Conservation (phyloP, 108 stramenopile genomes). For the Cyclotella cryptica region DNA sequence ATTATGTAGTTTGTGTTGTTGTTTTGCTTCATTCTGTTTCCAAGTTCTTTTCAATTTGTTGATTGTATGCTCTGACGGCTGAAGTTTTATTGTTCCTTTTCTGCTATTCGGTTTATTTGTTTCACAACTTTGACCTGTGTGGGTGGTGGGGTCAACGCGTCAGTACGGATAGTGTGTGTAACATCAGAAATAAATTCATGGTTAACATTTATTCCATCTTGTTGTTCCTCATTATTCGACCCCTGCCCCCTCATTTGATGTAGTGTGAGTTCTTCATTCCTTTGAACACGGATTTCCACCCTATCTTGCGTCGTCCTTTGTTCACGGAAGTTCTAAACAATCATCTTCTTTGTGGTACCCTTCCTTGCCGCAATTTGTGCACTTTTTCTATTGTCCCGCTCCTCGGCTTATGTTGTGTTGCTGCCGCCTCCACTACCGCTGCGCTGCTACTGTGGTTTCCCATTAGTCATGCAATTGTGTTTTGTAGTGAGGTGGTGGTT, state of each 20-base stretch:
- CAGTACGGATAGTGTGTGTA: not conserved
- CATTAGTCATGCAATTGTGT: not conserved
- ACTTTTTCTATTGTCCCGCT: too few species aligned
- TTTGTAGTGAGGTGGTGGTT: not conserved
- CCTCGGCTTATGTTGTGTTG: not conserved
- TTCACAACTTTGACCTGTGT: not conserved
- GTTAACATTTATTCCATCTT: not conserved
- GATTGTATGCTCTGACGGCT: not conserved
- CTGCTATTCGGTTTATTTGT: too few species aligned
- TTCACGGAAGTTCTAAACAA: not conserved
- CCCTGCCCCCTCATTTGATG: not conserved
- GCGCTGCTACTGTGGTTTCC: not conserved
- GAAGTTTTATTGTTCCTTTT: not conserved
- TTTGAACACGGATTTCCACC: not conserved
- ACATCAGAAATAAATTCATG: not conserved
- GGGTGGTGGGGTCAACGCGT: not conserved
- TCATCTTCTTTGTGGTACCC: not conserved
- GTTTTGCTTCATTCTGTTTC: not conserved
- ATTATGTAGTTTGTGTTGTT: not conserved
- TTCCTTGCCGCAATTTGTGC: not conserved
- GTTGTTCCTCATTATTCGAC: not conserved
- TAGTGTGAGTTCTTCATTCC: not conserved
- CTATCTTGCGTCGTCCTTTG: not conserved
- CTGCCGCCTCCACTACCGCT: not conserved
- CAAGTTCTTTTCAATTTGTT: too few species aligned